Evolutionary conservation across 116 monocot species (phyloP).

Genomic region (Dioscorea cayenensis): DNA sequence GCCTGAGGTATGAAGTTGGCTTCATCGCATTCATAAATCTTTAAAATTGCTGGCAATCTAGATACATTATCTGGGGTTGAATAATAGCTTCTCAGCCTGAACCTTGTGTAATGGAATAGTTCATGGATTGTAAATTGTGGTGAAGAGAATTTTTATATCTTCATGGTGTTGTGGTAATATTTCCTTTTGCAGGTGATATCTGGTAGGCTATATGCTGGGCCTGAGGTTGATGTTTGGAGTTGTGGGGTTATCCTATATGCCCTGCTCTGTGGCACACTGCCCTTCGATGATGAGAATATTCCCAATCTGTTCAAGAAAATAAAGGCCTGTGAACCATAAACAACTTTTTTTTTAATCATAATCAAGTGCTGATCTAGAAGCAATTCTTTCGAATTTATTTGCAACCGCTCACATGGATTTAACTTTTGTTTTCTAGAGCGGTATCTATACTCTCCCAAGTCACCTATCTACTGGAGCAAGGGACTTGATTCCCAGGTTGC

Average conservation of each 20-base stretch:
- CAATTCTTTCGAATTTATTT: background rate
- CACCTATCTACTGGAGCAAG: slow-evolving; percentile 45
- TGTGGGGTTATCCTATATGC: slow-evolving; percentile 58
- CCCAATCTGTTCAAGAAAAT: slow-evolving; percentile 52
- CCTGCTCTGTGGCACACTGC: slow-evolving; percentile 51
- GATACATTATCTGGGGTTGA: background rate
- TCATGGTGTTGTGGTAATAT: background rate
- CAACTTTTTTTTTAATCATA: background rate
- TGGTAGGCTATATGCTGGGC: slow-evolving; percentile 46
- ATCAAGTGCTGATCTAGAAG: background rate
- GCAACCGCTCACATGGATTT: background rate
- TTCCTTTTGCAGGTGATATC: slow-evolving; percentile 33
- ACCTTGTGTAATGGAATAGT: background rate
- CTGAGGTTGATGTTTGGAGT: slow-evolving; percentile 59
- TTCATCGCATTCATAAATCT: background rate
- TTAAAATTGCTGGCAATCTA: background rate
- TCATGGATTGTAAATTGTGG: no score
- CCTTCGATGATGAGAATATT: slow-evolving; percentile 49
- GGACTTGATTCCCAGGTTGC: slow-evolving; percentile 53
- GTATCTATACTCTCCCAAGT: slow-evolving; percentile 48
- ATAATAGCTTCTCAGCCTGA: background rate
- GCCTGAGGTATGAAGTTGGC: slow-evolving; percentile 28
- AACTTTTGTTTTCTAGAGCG: slow-evolving; percentile 18
- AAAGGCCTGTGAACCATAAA: slow-evolving; percentile 24
- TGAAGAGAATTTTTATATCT: background rate